Evolutionary conservation across 768 basidiomycete species (phyloP).

Genomic region (Kwoniella dendrophila): DNA sequence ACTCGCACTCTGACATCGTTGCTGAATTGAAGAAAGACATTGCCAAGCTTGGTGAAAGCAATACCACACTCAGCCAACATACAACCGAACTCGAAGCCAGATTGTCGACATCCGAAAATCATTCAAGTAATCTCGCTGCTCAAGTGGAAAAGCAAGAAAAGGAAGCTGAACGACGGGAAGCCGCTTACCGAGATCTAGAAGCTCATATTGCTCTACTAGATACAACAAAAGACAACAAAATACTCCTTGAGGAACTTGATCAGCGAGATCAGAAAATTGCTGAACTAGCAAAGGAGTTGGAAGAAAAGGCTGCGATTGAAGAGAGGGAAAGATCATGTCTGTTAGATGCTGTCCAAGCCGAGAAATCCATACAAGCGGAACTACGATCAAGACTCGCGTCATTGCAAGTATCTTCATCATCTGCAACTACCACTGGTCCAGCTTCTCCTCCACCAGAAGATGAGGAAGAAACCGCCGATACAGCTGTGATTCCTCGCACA

Average conservation of each 20-base stretch:
- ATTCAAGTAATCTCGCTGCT: constrained; percentile 65
- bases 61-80: constrained; percentile 72
- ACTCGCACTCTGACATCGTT: constrained; percentile 75
- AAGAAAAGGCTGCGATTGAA: constrained; percentile 68
- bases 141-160: constrained; percentile 75
- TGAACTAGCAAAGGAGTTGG: constrained; percentile 77
- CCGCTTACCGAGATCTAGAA: constrained; percentile 72
- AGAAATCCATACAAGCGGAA: constrained; percentile 26
- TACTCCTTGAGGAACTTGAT: constrained; percentile 72
- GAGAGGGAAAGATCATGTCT: constrained; percentile 64
- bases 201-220: constrained; percentile 68
- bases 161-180: constrained; percentile 73
- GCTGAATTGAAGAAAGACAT: constrained; percentile 83
- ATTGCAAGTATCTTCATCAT: constrained; percentile 4
- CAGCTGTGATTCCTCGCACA: constrained; percentile 4
- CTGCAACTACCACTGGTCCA: not conserved
- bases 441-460: constrained; percentile 5
- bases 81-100: constrained; percentile 84
- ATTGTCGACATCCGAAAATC: constrained; percentile 59
- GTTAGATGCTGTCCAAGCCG: constrained; percentile 53
- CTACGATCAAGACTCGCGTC: constrained; percentile 12
- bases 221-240: constrained; percentile 68
- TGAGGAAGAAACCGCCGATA: not conserved
- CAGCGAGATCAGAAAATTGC: constrained; percentile 74
- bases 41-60: constrained; percentile 71